Evolutionary conservation across 306 rosid genomes (phyloP), one percentile per base, ranked within the genome.

Genomic region (Senna tora): DNA sequence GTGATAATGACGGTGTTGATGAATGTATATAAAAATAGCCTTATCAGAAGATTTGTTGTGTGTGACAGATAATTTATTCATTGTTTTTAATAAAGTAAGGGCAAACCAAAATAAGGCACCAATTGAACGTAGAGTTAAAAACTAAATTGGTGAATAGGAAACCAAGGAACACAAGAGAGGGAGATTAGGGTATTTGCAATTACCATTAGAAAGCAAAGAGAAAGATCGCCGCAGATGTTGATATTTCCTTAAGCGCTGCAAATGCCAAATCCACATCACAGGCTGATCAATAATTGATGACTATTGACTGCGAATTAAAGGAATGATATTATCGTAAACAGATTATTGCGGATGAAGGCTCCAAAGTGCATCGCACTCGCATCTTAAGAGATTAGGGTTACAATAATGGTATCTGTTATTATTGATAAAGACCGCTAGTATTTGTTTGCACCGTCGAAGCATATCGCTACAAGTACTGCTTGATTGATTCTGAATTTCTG

Each of bases 31-130:
- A 65, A 73, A 73, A 61, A 69, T 69, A 73, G 34, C 67, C 6
- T 57, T 74, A 76, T 52, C 80, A 63, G 84, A 69, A 74, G 82
- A 79, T 85, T 74, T 85, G 82, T 72, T 79, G 34, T 41, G 19
- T 65, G 68, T 65, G 64, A 65, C 43, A 72, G 68, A 65, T 81
- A 67, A 64, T 71, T 59, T 32, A 51, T 51, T 33, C 58, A 14
- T 65, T 9, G 28, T 55, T 43, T 54, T 10, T 15, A 22, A 45
- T 62, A 25, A 75, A 75, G 58, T 32, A 55, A 71, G 30, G 73
- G 55, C 49, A 36, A 67, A 60, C 42, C 66, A 76, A 55, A 59
- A 36, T 21, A 52, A 64, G 32, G 49, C 50, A 33, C 33, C 16
- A 46, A n/a, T 28, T 69, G 28, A 62, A 51, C 25, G 50, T 36